Evolutionary conservation across 257 asterid species (phyloP), one percentile per base, ranked within the genome.

Genomic region (Sherardia arvensis): DNA sequence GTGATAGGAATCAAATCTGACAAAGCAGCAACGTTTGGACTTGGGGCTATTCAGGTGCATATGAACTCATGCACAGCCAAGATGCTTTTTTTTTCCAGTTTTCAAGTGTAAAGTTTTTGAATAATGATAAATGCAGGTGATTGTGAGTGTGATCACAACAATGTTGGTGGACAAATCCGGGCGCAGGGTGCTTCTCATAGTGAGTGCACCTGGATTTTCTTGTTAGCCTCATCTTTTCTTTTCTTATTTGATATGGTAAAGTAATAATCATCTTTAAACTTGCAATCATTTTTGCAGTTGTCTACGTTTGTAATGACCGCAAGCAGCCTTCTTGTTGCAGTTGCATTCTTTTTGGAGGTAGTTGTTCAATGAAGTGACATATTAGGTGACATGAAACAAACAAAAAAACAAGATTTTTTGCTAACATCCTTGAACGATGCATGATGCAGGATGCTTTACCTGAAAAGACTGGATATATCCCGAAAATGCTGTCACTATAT

Each of bases 11-110:
- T 91, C 72, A 61, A 86, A 65, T 86, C 98, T 33, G 77, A 83
- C 73, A 88, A 86, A 80, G 82, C 78, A 17, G 94, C 95, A 65
- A 88, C 96, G 11, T 88, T 85, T 73, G 89, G 78, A n/a, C 73
- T 91, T 45, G 98, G 98, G 57, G 83, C 90, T 68, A 81, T 88
- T 70, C 96, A 87, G 96, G 97, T 85, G 64, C 64, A 14, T 30
- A 54, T 60, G 26, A 70, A 55, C 53, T 17, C 29, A 14, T 51
- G 21, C 66, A 33, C 43, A 26, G 1, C 14, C 9, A 40, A 32
- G 49, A 47, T 14, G 33, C 62, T 21, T 61, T 61, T 25, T 54
- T 43, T 43, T 43, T 43, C 51, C 51, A 15, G 7, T 43, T 43
- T 43, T 21, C 6, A 29, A 10, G 40, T 12, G 29, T 21, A 3